A percentile compares a stretch with the other conserved stretches of the same genome.
Conservation (phyloP, 805 yeast genomes). For the Teunomyces cretensis region DNA sequence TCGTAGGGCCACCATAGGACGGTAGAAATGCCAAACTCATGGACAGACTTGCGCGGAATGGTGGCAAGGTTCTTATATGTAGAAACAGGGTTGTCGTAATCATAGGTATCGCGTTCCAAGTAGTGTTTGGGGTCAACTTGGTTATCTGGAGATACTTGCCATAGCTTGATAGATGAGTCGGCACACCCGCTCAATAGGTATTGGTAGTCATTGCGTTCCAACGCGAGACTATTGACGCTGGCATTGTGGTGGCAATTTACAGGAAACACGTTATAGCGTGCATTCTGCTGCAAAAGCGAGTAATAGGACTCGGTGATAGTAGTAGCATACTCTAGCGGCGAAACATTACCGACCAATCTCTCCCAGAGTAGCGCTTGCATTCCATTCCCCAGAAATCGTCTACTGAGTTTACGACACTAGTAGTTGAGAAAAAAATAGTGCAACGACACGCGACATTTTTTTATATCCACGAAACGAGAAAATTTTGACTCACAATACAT, state of each 20-base stretch:
- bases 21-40: conserved; percentile 70
- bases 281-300: conserved; percentile 25
- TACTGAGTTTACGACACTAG: not conserved
- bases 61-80: conserved; percentile 29
- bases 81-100: conserved; percentile 30
- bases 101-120: conserved; percentile 24
- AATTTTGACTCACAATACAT: not conserved
- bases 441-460: conserved; percentile 2
- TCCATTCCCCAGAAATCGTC: conserved; percentile 26
- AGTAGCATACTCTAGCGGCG: conserved; percentile 33
- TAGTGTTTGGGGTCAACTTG: conserved; percentile 13
- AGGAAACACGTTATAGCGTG: conserved; percentile 34
- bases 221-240: conserved; percentile 56
- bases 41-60: conserved; percentile 44
- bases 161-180: conserved; percentile 64
- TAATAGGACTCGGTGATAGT: conserved; percentile 39
- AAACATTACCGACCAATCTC: conserved; percentile 26
- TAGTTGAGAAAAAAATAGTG: no score
- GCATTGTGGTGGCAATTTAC: conserved; percentile 47
- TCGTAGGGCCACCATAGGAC: conserved; percentile 89
- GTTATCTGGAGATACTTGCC: conserved; percentile 48
- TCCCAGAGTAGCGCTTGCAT: conserved; percentile 44
- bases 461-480: conserved; percentile 1
- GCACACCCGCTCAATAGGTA: conserved; percentile 70
- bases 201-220: conserved; percentile 48